These are phyloP conservation scores for Globisporangium paroecandrum DNA, from an alignment of 352 stramenopile genomes.

Conservation along the genomic window DNA sequence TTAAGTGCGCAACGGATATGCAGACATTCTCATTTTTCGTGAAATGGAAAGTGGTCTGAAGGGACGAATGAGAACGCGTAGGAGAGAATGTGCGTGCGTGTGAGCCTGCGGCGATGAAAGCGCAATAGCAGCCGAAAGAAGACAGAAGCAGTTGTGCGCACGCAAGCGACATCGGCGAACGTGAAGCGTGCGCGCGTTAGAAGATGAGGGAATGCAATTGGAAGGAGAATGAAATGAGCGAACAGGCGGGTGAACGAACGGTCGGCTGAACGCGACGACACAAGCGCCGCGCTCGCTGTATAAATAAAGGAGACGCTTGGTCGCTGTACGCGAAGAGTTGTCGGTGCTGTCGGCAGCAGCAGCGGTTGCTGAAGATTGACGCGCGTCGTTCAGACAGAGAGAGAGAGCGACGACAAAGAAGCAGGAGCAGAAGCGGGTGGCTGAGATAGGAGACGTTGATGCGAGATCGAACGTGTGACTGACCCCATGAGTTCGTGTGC, in stretches of 20 bases:
- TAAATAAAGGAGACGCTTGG: constrained; percentile 4
- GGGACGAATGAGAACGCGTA: too few relatives aligned
- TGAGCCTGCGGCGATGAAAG: too few relatives aligned
- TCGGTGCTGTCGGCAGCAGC: not conserved
- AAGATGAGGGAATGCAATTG: not conserved
- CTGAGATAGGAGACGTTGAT: not conserved
- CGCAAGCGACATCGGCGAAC: not conserved
- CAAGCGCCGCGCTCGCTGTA: not conserved
- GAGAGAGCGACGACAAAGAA: not conserved
- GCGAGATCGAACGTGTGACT: not conserved
- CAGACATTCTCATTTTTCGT: too few relatives aligned
- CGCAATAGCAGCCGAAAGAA: not conserved
- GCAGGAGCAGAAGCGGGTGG: not conserved
- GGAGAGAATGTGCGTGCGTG: too few relatives aligned
- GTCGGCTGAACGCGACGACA: not conserved
- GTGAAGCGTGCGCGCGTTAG: not conserved
- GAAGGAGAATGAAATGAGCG: not conserved
- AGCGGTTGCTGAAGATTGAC: not conserved
- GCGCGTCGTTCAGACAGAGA: not conserved
- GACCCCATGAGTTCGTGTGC: constrained; percentile 3
- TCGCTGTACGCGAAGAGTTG: not conserved
- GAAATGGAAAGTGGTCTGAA: too few relatives aligned
- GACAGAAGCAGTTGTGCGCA: not conserved
- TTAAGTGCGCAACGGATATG: too few relatives aligned
- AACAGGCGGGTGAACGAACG: constrained; percentile 1